Conservation (phyloP, 495 filamentous ascomycete genomes). For the Aspergillus leporis region DNA sequence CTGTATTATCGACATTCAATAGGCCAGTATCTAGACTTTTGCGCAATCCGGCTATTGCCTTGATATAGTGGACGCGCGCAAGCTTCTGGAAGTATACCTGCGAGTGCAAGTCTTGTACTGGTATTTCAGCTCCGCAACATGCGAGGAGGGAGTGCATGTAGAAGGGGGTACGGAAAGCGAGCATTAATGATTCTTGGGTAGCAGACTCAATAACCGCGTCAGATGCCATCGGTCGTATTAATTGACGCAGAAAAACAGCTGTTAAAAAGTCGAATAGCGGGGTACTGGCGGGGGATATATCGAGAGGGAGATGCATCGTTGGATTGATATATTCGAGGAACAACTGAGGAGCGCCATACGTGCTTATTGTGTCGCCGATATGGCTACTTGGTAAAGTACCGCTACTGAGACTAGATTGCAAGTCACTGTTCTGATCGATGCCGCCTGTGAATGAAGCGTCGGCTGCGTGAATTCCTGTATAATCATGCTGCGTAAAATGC, state of each 20-base stretch:
- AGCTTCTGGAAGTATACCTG: constrained; percentile 9
- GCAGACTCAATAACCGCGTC: constrained; percentile 13
- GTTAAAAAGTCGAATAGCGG: constrained; percentile 23
- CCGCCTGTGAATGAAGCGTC: neutral
- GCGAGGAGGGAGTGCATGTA: constrained; percentile 28
- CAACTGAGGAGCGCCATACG: neutral
- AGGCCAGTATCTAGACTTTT: constrained; percentile 3
- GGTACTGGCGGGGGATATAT: constrained; percentile 13
- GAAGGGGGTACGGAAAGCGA: constrained; percentile 17
- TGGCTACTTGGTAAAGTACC: neutral
- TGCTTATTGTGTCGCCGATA: neutral
- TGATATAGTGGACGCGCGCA: constrained; percentile 18
- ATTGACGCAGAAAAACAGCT: constrained; percentile 19
- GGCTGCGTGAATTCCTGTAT: neutral
- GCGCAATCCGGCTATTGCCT: constrained; percentile 17
- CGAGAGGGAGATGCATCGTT: neutral
- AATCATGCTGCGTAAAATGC: neutral
- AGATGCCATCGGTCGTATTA: constrained; percentile 19
- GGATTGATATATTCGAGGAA: neutral
- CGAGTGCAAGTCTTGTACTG: constrained; percentile 4
- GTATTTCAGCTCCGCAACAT: constrained; percentile 24
- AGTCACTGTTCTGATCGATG: neutral
- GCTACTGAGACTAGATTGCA: neutral
- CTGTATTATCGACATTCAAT: neutral
- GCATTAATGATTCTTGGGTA: constrained; percentile 13